These are phyloP conservation scores for Malania oleifera DNA, from an alignment of 164 flowering plant genomes.

Conservation along the genomic window DNA sequence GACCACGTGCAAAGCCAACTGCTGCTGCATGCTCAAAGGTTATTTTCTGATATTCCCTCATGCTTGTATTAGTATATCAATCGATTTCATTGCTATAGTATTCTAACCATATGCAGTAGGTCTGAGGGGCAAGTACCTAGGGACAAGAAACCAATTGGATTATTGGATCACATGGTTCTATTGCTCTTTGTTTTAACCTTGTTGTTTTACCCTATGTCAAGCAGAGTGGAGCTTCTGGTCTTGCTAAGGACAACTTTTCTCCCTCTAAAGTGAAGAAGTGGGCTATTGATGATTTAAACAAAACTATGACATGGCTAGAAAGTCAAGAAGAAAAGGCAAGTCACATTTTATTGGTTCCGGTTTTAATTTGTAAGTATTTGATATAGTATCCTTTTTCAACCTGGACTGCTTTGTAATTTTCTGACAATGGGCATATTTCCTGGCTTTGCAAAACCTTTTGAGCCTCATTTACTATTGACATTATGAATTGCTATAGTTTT, in stretches of 20 bases:
- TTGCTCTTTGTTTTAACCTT: background rate
- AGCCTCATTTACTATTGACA: no score
- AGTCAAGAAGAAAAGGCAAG: slow-evolving; percentile 87
- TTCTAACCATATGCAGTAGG: background rate
- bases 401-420: no score
- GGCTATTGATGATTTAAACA: slow-evolving; percentile 66
- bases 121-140: background rate
- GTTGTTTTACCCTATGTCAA: slow-evolving; percentile 11
- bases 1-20: slow-evolving; percentile 23
- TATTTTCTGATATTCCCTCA: background rate
- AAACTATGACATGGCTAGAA: slow-evolving; percentile 75
- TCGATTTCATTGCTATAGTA: background rate
- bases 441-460: no score
- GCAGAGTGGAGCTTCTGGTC: slow-evolving; percentile 34
- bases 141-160: background rate
- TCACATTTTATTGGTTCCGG: no score
- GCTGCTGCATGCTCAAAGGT: slow-evolving; percentile 42
- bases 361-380: no score
- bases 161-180: background rate
- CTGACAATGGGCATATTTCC: no score
- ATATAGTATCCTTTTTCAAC: no score
- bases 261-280: slow-evolving; percentile 67
- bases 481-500: no score
- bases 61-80: background rate
- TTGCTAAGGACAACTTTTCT: slow-evolving; percentile 30